Conservation (phyloP, 2,329 filamentous ascomycete genomes). For the Nothophoma quercina region DNA sequence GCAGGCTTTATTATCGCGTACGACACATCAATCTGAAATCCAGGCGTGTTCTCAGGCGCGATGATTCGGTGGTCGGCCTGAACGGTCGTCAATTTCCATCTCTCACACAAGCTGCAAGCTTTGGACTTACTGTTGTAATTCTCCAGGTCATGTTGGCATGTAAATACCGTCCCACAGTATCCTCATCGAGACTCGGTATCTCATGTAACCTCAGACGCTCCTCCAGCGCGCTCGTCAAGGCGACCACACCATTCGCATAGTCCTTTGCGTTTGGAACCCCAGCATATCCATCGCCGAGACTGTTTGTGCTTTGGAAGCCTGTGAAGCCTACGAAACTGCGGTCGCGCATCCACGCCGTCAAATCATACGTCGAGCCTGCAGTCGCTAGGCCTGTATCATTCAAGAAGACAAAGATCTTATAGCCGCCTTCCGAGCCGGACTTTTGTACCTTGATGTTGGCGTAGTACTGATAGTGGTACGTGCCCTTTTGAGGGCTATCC, state of each 20-base stretch:
- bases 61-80: conserved; percentile 50
- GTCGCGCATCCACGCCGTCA: conserved; percentile 61
- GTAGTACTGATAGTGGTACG: conserved; percentile 63
- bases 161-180: conserved; percentile 31
- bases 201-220: conserved; percentile 42
- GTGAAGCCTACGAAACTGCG: conserved; percentile 68
- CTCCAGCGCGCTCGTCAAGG: conserved; percentile 54
- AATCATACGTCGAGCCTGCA: conserved; percentile 58
- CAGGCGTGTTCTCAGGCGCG: conserved; percentile 41
- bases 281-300: conserved; percentile 11
- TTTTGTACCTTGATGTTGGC: conserved; percentile 71
- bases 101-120: not conserved
- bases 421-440: conserved; percentile 67
- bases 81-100: not conserved
- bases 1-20: conserved; percentile 50
- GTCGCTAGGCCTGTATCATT: conserved; percentile 55
- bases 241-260: conserved; percentile 51
- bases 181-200: conserved; percentile 39
- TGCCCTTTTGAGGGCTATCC: conserved; percentile 9
- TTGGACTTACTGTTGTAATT: conserved; percentile 28
- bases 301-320: conserved; percentile 51
- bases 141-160: conserved; percentile 34
- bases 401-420: conserved; percentile 73
- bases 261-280: not conserved
- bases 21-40: conserved; percentile 51